A percentile compares a stretch with the other conserved stretches of the same genome.
Evolutionary conservation across 1,284 basidiomycete species (phyloP).

Genomic region (Rhizoctonia solani): DNA sequence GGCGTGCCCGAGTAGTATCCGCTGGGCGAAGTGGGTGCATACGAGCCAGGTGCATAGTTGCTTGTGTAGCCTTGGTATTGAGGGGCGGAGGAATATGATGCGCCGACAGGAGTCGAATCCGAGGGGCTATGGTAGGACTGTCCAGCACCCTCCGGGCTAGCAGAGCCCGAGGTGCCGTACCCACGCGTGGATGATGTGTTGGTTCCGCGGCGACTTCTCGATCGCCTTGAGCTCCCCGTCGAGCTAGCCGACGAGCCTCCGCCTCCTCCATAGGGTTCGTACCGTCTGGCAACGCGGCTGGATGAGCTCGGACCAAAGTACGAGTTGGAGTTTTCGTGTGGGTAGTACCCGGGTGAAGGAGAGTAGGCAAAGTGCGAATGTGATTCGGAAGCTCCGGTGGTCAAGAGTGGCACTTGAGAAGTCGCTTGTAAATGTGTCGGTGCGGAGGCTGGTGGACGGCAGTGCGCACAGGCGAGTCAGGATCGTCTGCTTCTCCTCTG

Average conservation of each 20-base stretch:
- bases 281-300: slow-evolving; percentile 5
- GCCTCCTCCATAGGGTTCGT: slow-evolving; percentile 16
- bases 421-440: slow-evolving; percentile 4
- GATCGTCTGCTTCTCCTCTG: slow-evolving; percentile 32
- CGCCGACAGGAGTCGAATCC: no score
- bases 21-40: slow-evolving; percentile 6
- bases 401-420: slow-evolving; percentile 17
- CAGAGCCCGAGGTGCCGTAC: slow-evolving; percentile 5
- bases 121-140: no score
- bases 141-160: no score
- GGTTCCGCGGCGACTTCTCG: slow-evolving; percentile 13
- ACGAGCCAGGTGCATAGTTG: no score
- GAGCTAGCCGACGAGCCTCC: background rate
- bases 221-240: slow-evolving; percentile 1
- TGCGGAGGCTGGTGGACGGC: slow-evolving; percentile 1
- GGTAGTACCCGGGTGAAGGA: slow-evolving; percentile 2
- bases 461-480: slow-evolving; percentile 28
- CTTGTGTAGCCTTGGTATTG: no score
- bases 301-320: slow-evolving; percentile 1
- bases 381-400: background rate
- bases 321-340: background rate
- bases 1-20: background rate
- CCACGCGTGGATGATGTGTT: background rate
- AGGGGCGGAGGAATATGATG: no score
- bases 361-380: background rate